phyloP scores from a whole-genome alignment of 2,329 filamentous ascomycete genomes.

The Pseudogymnoascus sp. region DNA sequence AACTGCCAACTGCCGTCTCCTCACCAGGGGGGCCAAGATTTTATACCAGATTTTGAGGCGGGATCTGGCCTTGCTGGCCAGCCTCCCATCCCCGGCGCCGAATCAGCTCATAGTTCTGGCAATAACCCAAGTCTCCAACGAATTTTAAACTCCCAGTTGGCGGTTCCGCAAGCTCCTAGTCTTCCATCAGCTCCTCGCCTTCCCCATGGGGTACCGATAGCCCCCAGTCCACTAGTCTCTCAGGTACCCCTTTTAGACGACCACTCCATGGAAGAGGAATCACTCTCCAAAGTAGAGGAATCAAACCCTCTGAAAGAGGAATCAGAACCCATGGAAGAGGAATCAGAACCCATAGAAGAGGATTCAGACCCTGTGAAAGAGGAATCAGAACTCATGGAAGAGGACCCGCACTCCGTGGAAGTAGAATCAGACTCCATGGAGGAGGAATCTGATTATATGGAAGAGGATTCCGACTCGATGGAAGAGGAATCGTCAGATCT shows the following conservation, averaged over 20 bases:
- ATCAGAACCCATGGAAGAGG: too few relatives aligned
- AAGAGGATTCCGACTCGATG: background rate
- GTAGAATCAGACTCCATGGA: too few relatives aligned
- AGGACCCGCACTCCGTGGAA: too few relatives aligned
- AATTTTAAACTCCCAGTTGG: background rate
- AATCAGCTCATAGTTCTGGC: background rate
- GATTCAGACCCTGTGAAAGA: too few relatives aligned
- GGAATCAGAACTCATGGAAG: too few relatives aligned
- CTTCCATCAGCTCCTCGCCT: background rate
- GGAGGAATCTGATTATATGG: too few relatives aligned
- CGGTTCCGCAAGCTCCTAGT: background rate
- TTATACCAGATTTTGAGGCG: background rate
- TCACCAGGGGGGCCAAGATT: background rate
- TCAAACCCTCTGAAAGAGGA: too few relatives aligned
- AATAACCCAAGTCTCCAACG: background rate
- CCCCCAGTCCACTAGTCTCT: background rate
- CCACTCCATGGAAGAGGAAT: background rate
- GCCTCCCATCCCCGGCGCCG: background rate
- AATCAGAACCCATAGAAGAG: too few relatives aligned
- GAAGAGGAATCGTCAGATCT: background rate
- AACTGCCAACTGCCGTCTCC: background rate
- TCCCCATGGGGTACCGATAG: background rate
- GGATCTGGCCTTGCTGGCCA: background rate
- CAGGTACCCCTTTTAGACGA: background rate
- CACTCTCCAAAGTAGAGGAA: too few relatives aligned